phyloP scores from a whole-genome alignment of 768 basidiomycete genomes.

The Fistulinella prunicolor region DNA sequence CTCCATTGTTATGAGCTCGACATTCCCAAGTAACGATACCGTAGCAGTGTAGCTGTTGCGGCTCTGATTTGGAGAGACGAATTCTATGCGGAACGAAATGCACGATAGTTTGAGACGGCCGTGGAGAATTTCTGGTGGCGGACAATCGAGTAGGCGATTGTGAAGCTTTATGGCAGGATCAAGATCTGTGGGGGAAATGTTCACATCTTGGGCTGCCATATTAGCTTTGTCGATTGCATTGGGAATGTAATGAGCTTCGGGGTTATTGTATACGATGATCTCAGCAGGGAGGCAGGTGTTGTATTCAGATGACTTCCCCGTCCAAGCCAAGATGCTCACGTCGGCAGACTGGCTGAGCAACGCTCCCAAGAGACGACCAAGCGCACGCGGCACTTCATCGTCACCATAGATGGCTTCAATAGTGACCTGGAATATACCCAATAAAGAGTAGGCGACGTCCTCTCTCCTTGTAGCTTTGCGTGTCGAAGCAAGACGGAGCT shows the following conservation, averaged over 20 bases:
- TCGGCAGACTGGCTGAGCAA: slow-evolving; percentile 17
- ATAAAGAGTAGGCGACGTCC: slow-evolving; percentile 24
- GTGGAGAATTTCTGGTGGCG: slow-evolving; percentile 4
- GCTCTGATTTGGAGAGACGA: not conserved
- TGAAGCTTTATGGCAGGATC: slow-evolving; percentile 6
- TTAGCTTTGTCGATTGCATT: not conserved
- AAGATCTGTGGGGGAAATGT: not conserved
- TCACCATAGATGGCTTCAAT: slow-evolving; percentile 22
- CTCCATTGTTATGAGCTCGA: slow-evolving; percentile 4
- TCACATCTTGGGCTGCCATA: not conserved
- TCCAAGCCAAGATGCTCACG: slow-evolving; percentile 16
- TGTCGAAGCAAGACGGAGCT: slow-evolving; percentile 20
- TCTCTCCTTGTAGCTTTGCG: slow-evolving; percentile 20
- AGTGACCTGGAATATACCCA: slow-evolving; percentile 20
- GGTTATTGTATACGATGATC: slow-evolving; percentile 10
- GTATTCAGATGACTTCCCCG: slow-evolving; percentile 15
- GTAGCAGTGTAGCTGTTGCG: not conserved
- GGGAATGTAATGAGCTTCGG: slow-evolving; percentile 4
- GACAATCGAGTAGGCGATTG: slow-evolving; percentile 1
- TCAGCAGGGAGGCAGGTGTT: slow-evolving; percentile 22
- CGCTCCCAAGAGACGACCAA: slow-evolving; percentile 17
- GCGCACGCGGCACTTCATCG: slow-evolving; percentile 16
- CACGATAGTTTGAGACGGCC: slow-evolving; percentile 14
- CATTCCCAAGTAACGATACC: not conserved
- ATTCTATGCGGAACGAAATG: slow-evolving; percentile 2